Percentiles rank a stretch among this genome's conserved stretches.
Evolutionary conservation across 306 rosid species (phyloP).

Genomic region (Vicia faba): DNA sequence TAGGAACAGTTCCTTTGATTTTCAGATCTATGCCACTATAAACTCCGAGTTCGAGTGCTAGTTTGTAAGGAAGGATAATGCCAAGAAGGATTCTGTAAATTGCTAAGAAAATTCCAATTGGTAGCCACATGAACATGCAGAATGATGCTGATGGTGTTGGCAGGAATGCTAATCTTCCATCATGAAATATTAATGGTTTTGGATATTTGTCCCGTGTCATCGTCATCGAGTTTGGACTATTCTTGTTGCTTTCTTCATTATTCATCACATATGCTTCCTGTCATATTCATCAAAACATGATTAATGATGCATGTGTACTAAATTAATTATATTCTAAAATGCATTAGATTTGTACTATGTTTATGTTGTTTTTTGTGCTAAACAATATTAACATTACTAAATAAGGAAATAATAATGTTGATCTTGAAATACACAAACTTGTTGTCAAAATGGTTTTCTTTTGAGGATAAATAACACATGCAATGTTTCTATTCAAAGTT

Average conservation of each 20-base stretch:
- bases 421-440: too few species aligned
- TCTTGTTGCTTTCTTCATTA: conserved; percentile 51
- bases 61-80: conserved; percentile 56
- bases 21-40: conserved; percentile 53
- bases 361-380: not conserved
- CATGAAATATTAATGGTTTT: conserved; percentile 82
- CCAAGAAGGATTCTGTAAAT: conserved; percentile 71
- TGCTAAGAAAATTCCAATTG: conserved; percentile 62
- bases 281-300: conserved; percentile 27
- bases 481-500: too few species aligned
- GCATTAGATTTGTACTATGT: not conserved
- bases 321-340: not conserved
- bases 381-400: conserved; percentile 7
- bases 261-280: conserved; percentile 76
- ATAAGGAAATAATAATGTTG: not conserved
- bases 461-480: too few species aligned
- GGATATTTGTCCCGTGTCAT: conserved; percentile 67
- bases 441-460: too few species aligned
- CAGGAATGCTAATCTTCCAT: conserved; percentile 86
- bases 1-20: conserved; percentile 36
- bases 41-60: conserved; percentile 41
- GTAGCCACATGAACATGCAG: conserved; percentile 75
- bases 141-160: conserved; percentile 85
- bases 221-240: conserved; percentile 23
- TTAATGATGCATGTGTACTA: not conserved